phyloP scores from a whole-genome alignment of 306 rosid genomes.

The Benincasa hispida region DNA sequence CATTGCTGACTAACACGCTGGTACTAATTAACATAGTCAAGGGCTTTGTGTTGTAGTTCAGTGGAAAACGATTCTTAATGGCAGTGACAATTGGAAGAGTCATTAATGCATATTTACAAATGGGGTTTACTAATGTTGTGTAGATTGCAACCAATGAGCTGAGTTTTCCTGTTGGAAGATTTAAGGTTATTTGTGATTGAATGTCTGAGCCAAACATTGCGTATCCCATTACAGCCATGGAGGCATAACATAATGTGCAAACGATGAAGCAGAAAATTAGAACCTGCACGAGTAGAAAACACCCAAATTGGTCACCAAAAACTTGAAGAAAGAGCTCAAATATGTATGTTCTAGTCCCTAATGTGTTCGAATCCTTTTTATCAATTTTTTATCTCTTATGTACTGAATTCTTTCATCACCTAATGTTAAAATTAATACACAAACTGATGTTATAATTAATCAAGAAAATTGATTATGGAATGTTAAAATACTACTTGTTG shows the following conservation, averaged over 20 bases:
- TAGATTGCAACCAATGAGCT: slow-evolving; percentile 55
- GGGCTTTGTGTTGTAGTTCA: slow-evolving; percentile 16
- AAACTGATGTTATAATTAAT: too few species aligned
- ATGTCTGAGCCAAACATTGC: slow-evolving; percentile 47
- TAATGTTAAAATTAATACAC: too few species aligned
- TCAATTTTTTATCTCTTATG: not conserved
- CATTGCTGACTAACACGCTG: slow-evolving; percentile 28
- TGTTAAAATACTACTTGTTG: too few species aligned
- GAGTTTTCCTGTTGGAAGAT: slow-evolving; percentile 37
- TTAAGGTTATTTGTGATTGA: slow-evolving; percentile 52
- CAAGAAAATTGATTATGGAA: not conserved
- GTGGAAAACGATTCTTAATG: slow-evolving; percentile 28
- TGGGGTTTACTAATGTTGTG: slow-evolving; percentile 58
- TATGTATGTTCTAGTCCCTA: not conserved
- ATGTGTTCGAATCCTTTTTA: not conserved
- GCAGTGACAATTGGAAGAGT: slow-evolving; percentile 49
- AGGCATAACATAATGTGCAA: slow-evolving; percentile 43
- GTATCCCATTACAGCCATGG: slow-evolving; percentile 64
- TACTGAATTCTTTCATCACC: too few species aligned
- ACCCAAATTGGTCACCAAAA: not conserved
- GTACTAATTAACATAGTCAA: slow-evolving; percentile 22
- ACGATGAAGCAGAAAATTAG: slow-evolving; percentile 39
- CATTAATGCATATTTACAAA: slow-evolving; percentile 66
- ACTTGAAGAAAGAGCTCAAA: not conserved
- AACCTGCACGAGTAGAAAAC: slow-evolving; percentile 28